Evolutionary conservation across 129 eudicot genomes (phyloP), one percentile per base, ranked within the genome.

Genomic region (Escallonia herrerae): DNA sequence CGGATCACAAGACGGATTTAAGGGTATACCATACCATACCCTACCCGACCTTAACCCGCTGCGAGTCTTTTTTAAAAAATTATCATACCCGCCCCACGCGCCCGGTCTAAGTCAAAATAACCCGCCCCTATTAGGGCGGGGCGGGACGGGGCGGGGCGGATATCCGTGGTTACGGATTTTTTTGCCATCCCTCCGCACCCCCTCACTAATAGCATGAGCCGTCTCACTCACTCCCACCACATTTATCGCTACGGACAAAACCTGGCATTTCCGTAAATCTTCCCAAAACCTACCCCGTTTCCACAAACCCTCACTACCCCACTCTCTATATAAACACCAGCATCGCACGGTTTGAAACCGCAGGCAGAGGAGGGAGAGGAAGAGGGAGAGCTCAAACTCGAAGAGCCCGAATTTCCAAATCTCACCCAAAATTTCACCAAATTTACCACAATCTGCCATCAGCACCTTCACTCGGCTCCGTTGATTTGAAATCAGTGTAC

Each of bases 341-440:
- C 74, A 50, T 58, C 75, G 12, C 69, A 6, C 53, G 46, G 58
- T 84, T 81, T 75, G 60, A 81, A 87, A 76, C 86, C 78, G 70
- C 80, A 76, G 79, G 60, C 58, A 54, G 60, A 39, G 70, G 83
- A 66, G 79, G 64, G 79, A 69, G 72, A 79, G 74, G 68, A 50
- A 64, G 6, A 70, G 43, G 9, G 64, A 40, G 62, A 55, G 53
- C 38, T 58, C 63, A 41, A 46, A 58, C 49, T 67, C 53, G 15
- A 6, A 73, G 61, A 9, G 49, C 33, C 33, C 33, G 22, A 58
- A 11, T 2, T 49, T 15, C 42, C 6, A 3, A 47, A 15, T 49
- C 56, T 12, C 15, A 8, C 50, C 62, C 38, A 75, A 42, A 43
- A 59, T 39, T 65, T 61, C 22, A 43, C 33, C 44, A 10, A 15